Base-by-base conservation (phyloP, 2,329 filamentous ascomycete species). In the Dactylellina parvicollis region DNA sequence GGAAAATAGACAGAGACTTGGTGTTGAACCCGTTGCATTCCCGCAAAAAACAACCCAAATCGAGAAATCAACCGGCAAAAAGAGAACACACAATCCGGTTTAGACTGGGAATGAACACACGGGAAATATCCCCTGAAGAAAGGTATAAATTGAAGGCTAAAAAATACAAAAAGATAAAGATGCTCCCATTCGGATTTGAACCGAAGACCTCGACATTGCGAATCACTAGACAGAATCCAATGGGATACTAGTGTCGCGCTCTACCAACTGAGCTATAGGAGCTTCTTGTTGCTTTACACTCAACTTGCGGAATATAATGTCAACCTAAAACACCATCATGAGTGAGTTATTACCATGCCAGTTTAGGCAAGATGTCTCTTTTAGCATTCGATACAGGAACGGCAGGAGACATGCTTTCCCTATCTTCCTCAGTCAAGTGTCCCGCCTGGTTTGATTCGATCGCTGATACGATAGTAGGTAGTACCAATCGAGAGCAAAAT, bases 221-320 rank as follows among this genome's bases (percentile, higher is more conserved):
- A 3, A 22, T 10, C 16, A 14, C 34, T 14, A 26, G 32, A 8
- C 4, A 28, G 5, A 9, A 16, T 4, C 4, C 2, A 12, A 5
- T 14, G 9, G 26, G n/a, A n/a, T 69, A 69, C 64, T 69, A 69
- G 64, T 69, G 64, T 69, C 64, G 64, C 64, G 64, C 64, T 69
- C 64, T 69, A 69, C 64, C 64, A 69, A 69, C 64, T 69, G 64
- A 69, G 64, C 64, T 69, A 69, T 69, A 69, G 55, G 64, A 60
- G 64, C 64, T 69, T 59, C 34, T 50, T 52, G 20, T 4, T 16
- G 38, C 1, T 8, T n/a, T 30, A 38, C 4, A 14, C 18, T 38
- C n/a, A n/a, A n/a, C 16, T 57, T 28, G 34, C 20, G 8, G 2
- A 57, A 7, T 42, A 57, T 57, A 10, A 18, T 46, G 20, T 16